Conservation (phyloP, 257 asterid genomes). For the Scutellaria barbata region DNA sequence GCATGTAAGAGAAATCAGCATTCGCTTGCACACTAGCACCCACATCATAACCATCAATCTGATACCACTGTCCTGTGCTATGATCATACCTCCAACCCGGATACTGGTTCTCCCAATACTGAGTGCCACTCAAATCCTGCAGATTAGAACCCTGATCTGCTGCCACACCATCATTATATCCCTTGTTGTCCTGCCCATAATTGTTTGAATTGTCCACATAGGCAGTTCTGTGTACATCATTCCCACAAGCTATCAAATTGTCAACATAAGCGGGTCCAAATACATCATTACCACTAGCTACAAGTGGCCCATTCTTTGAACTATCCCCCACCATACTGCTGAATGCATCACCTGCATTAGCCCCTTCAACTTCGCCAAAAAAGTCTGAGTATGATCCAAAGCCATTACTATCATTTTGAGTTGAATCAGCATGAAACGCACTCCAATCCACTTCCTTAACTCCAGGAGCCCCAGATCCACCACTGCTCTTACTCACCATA, state of each 20-base stretch:
- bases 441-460: conserved; percentile 93
- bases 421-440: conserved; percentile 60
- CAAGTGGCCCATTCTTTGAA: conserved; percentile 39
- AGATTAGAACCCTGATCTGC: conserved; percentile 51
- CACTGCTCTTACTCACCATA: conserved; percentile 33
- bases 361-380: conserved; percentile 64
- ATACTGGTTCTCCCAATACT: conserved; percentile 82
- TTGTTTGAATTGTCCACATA: conserved; percentile 39
- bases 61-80: conserved; percentile 86
- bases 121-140: conserved; percentile 58
- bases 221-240: conserved; percentile 43
- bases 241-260: conserved; percentile 36
- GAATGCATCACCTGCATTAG: conserved; percentile 51
- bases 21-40: conserved; percentile 42
- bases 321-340: conserved; percentile 41
- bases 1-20: conserved; percentile 69
- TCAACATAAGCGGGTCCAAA: conserved; percentile 46
- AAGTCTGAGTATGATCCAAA: conserved; percentile 90
- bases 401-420: conserved; percentile 54
- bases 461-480: conserved; percentile 56
- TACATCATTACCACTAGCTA: conserved; percentile 39
- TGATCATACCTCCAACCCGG: conserved; percentile 91
- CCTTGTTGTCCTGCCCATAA: conserved; percentile 45
- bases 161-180: conserved; percentile 40
- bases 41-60: conserved; percentile 55